These are phyloP conservation scores for Tieghemostelium lacteum DNA, from an alignment of 78 protist genomes.

Conservation along the genomic window DNA sequence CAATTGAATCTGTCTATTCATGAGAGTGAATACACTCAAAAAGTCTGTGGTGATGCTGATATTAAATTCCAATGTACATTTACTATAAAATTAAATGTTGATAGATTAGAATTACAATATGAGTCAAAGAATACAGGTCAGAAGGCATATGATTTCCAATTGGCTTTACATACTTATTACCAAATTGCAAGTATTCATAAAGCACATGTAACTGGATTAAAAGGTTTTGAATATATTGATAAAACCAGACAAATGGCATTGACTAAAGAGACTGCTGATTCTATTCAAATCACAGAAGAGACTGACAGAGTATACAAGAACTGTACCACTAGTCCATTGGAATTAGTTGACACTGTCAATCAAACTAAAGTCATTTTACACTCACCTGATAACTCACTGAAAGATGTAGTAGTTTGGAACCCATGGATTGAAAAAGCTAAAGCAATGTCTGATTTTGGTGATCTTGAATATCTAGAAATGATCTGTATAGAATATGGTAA, in stretches of 20 bases:
- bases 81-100: slow-evolving; percentile 15
- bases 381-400: slow-evolving; percentile 1
- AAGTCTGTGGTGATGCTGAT: slow-evolving; percentile 3
- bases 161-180: slow-evolving; percentile 62
- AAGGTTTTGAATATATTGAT: slow-evolving; percentile 20
- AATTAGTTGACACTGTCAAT: background rate
- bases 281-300: slow-evolving; percentile 5
- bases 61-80: background rate
- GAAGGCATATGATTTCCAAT: slow-evolving; percentile 31
- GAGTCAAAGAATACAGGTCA: background rate
- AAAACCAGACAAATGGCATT: background rate
- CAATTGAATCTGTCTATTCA: background rate
- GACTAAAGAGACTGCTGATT: background rate
- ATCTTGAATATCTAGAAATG: slow-evolving; percentile 43
- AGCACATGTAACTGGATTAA: slow-evolving; percentile 23
- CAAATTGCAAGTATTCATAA: slow-evolving; percentile 15
- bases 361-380: background rate
- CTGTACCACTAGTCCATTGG: slow-evolving; percentile 3
- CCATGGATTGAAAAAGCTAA: slow-evolving; percentile 75
- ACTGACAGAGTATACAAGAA: slow-evolving; percentile 38
- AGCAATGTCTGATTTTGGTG: slow-evolving; percentile 56
- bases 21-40: slow-evolving; percentile 5
- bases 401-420: slow-evolving; percentile 69
- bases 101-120: slow-evolving; percentile 22
- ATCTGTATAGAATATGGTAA: slow-evolving; percentile 58